These are phyloP conservation scores for Puccinia triticina DNA, from an alignment of 1,284 basidiomycete genomes.

Conservation along the genomic window DNA sequence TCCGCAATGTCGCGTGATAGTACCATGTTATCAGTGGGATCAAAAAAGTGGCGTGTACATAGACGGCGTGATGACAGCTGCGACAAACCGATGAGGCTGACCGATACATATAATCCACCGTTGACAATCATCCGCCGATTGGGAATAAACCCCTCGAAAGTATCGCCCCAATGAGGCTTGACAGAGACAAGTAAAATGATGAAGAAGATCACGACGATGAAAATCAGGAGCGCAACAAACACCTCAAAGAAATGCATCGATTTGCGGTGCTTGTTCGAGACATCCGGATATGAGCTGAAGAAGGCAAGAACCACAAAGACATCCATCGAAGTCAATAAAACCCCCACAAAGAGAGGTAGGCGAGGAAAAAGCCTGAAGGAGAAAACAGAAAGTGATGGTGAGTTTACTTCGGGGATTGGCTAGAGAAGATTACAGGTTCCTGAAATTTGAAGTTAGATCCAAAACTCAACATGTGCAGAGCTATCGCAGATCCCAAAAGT, in stretches of 20 bases:
- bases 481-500: constrained; percentile 78
- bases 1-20: background rate
- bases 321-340: constrained; percentile 80
- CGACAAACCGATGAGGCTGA: constrained; percentile 64
- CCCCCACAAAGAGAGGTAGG: constrained; percentile 76
- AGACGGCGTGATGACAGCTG: background rate
- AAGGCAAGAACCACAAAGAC: constrained; percentile 71
- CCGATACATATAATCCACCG: constrained; percentile 75
- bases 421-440: background rate
- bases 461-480: constrained; percentile 68
- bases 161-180: constrained; percentile 73
- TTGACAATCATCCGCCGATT: constrained; percentile 68
- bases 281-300: constrained; percentile 59
- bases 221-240: constrained; percentile 70
- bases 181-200: constrained; percentile 76
- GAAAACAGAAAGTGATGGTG: background rate
- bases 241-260: constrained; percentile 67
- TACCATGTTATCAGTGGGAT: constrained; percentile 66
- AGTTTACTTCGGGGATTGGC: background rate
- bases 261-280: constrained; percentile 55
- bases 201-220: constrained; percentile 80
- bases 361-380: constrained; percentile 71
- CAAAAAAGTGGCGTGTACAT: constrained; percentile 2
- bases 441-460: background rate
- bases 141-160: constrained; percentile 84